Base-by-base conservation (phyloP, 805 yeast species). In the Candida yuanshanica region DNA sequence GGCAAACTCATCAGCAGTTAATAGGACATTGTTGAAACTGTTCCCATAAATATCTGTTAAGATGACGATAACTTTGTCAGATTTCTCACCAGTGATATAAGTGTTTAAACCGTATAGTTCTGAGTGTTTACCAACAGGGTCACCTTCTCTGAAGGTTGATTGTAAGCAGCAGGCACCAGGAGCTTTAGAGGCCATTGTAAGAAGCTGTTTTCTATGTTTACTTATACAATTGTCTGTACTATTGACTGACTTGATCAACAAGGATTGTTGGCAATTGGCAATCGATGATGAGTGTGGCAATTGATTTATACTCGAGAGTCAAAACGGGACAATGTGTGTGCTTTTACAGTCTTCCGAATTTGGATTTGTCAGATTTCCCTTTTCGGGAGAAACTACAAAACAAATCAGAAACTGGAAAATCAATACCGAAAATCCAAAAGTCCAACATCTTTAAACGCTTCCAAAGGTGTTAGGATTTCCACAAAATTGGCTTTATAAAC, bases 11-110 rank as follows among this genome's bases (percentile, higher is more conserved):
- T 83, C 89, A 13, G 89, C 91, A 46, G 78, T 58, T 51, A 89
- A 68, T 51, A 72, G 62, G 27, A 63, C 63, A 60, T 89, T 88
- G 57, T 66, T 68, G 56, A 69, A 70, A 36, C 65, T 65, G 57
- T 72, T 63, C 27, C 96, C 96, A 46, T 59, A 77, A 36, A 88
- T 66, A 57, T 89, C 96, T 33, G 93, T 72, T 33, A 81, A 45
- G 35, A 87, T 71, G 21, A 86, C 77, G 20, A 86, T 60, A 34
- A 79, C 67, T 44, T 73, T 71, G 20, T 73, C 70, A 20, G 45
- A 46, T n/a, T 54, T 44, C 20, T 49, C 47, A 33, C 86, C 86
- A 9, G 75, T 48, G 21, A 70, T 63, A 48, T 77, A 77, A 11
- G 75, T 62, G 33, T 60, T 57, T 21, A 72, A 47, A 12, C 78